Conservation (phyloP, 2,329 filamentous ascomycete species). For the Cladobotryum mycophilum region DNA sequence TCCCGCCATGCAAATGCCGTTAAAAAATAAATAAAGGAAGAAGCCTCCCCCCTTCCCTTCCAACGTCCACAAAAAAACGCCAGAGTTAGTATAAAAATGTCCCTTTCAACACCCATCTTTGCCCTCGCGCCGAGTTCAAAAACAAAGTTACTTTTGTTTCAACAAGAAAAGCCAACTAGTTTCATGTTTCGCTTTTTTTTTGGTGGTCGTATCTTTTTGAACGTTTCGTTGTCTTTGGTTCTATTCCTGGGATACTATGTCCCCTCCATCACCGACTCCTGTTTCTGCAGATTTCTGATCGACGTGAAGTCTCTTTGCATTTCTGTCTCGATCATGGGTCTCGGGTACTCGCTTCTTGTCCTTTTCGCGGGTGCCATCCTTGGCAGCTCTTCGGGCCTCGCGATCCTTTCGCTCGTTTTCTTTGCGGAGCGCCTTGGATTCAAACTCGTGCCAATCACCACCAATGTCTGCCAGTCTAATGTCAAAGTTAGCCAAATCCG, state of each 20-base stretch:
- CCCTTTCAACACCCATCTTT: slow-evolving; percentile 1
- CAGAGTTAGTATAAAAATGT: slow-evolving; percentile 1
- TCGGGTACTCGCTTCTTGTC: slow-evolving; percentile 37
- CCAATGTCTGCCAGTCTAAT: slow-evolving; percentile 67
- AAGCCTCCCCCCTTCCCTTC: neutral
- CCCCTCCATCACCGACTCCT: neutral
- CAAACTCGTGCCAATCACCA: slow-evolving; percentile 98
- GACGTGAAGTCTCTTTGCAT: slow-evolving; percentile 29
- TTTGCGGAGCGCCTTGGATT: slow-evolving; percentile 88
- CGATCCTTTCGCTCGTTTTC: slow-evolving; percentile 69
- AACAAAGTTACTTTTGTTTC: no score
- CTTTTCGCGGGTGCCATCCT: slow-evolving; percentile 29
- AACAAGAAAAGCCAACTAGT: no score
- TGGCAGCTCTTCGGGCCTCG: slow-evolving; percentile 43
- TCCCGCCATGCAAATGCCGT: neutral
- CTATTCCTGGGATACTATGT: no score
- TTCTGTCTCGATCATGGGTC: slow-evolving; percentile 23
- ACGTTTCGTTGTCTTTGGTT: no score
- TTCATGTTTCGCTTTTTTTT: no score
- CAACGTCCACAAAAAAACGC: slow-evolving; percentile 7
- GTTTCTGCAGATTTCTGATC: slow-evolving; percentile 18
- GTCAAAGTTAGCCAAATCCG: slow-evolving; percentile 11
- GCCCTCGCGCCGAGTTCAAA: no score
- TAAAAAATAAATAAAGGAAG: no score
- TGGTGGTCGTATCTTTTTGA: no score